phyloP scores from a whole-genome alignment of 768 basidiomycete species.

The Trametes punicea region DNA sequence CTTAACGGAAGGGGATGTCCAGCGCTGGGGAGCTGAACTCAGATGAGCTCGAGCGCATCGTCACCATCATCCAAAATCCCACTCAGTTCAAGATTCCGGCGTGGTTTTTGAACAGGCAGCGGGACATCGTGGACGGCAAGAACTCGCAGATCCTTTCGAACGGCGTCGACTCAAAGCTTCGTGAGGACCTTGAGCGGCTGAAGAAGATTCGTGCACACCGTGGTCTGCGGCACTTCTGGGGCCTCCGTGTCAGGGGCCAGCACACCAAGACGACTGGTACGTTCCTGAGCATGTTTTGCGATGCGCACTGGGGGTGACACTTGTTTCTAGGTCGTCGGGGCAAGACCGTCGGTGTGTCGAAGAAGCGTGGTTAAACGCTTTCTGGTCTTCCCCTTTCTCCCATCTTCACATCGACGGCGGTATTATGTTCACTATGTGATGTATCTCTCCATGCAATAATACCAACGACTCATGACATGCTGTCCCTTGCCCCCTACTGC shows the following conservation, averaged over 20 bases:
- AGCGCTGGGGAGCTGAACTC: slow-evolving; percentile 99
- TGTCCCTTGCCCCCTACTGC: slow-evolving; percentile 1
- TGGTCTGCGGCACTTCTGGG: slow-evolving; percentile 91
- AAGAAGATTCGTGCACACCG: slow-evolving; percentile 99
- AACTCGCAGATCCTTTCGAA: slow-evolving; percentile 95
- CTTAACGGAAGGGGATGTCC: neutral
- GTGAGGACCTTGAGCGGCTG: slow-evolving; percentile 95
- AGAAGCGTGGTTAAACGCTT: slow-evolving; percentile 64
- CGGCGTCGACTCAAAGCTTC: slow-evolving; percentile 94
- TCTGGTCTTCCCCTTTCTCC: neutral
- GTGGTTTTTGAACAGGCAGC: slow-evolving; percentile 99
- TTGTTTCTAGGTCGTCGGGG: slow-evolving; percentile 74
- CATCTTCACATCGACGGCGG: slow-evolving; percentile 18
- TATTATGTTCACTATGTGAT: slow-evolving; percentile 21
- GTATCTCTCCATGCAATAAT: slow-evolving; percentile 21
- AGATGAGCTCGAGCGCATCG: slow-evolving; percentile 97
- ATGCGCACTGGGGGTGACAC: neutral
- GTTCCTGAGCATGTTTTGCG: slow-evolving; percentile 20
- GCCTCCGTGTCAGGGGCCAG: slow-evolving; percentile 93
- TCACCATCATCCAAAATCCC: slow-evolving; percentile 99
- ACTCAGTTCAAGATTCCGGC: slow-evolving; percentile 99
- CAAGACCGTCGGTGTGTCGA: slow-evolving; percentile 95
- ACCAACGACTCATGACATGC: slow-evolving; percentile 21
- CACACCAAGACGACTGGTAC: slow-evolving; percentile 98
- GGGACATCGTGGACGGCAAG: slow-evolving; percentile 97